Evolutionary conservation across 1,284 basidiomycete genomes (phyloP).

Genomic region (Apiotrichum mycotoxinovorans): DNA sequence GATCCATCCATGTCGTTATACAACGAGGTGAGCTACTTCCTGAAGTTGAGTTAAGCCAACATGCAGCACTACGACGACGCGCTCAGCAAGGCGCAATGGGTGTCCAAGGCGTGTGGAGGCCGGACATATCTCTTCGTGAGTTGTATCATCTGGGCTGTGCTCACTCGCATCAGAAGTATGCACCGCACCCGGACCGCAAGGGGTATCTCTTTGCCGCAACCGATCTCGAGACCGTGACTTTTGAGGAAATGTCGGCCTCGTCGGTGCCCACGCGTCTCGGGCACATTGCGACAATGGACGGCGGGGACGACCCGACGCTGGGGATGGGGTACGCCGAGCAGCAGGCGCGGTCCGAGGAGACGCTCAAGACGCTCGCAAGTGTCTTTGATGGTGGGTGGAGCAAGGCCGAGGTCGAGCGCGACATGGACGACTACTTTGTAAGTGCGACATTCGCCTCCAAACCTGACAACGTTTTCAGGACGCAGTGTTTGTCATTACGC

Average conservation of each 20-base stretch:
- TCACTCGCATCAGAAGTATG: constrained; percentile 28
- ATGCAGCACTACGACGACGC: constrained; percentile 22
- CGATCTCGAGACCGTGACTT: constrained; percentile 27
- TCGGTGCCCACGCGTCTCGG: constrained; percentile 23
- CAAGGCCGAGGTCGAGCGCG: constrained; percentile 21
- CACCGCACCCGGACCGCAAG: constrained; percentile 27
- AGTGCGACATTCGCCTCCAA: neutral
- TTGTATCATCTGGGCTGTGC: neutral
- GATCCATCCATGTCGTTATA: constrained; percentile 14
- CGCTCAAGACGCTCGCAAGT: constrained; percentile 17
- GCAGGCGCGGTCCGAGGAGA: constrained; percentile 16
- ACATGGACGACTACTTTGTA: constrained; percentile 33
- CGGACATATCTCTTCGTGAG: constrained; percentile 26
- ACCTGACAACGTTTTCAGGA: constrained; percentile 17
- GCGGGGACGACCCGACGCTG: constrained; percentile 1
- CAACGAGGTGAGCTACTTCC: constrained; percentile 11
- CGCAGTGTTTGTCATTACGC: constrained; percentile 16
- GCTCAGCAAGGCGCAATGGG: constrained; percentile 30
- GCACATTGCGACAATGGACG: constrained; percentile 5
- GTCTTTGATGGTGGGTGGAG: constrained; percentile 20
- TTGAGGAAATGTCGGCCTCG: constrained; percentile 28
- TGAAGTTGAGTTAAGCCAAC: neutral
- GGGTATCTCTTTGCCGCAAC: constrained; percentile 38
- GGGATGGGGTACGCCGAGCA: constrained; percentile 11
- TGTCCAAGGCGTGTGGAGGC: constrained; percentile 16